A percentile compares a stretch with the other conserved stretches of the same genome.
Evolutionary conservation across 169 alveolate genomes (phyloP).

Genomic region (Plasmodium blacklocki): DNA sequence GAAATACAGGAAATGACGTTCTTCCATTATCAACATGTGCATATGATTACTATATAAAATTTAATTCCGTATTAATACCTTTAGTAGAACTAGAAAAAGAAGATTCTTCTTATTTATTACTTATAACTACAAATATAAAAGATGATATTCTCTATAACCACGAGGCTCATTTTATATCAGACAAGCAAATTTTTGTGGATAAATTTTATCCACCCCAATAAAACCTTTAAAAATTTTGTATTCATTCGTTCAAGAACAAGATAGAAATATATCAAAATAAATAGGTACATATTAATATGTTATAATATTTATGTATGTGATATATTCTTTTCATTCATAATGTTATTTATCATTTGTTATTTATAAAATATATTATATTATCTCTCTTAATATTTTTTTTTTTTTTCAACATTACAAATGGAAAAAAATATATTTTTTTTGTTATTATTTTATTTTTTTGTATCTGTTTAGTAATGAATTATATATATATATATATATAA

Average conservation of each 20-base stretch:
- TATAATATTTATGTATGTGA: too few relatives aligned
- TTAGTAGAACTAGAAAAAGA: conserved; percentile 44
- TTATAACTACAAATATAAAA: conserved; percentile 70
- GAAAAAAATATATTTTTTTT: too few relatives aligned
- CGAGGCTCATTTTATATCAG: conserved; percentile 69
- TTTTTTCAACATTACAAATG: too few relatives aligned
- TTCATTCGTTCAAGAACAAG: background rate
- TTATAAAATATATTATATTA: too few relatives aligned
- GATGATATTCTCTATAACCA: conserved; percentile 67
- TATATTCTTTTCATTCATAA: too few relatives aligned
- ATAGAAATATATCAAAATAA: background rate
- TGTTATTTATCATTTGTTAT: too few relatives aligned
- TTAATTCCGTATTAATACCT: conserved; percentile 66
- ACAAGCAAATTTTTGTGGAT: conserved; percentile 36
- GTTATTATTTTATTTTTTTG: too few relatives aligned
- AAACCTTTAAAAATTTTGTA: background rate
- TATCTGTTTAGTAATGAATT: too few relatives aligned
- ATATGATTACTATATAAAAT: conserved; percentile 67
- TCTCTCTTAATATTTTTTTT: too few relatives aligned
- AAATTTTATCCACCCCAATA: conserved; percentile 24
- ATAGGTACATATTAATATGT: background rate
- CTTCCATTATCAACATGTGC: conserved; percentile 75
- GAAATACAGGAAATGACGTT: conserved; percentile 55
- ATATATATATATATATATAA: too few relatives aligned
- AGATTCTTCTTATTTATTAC: conserved; percentile 32